Base-by-base conservation (phyloP, 2,329 filamentous ascomycete genomes). In the Talaromyces amestolkiae region DNA sequence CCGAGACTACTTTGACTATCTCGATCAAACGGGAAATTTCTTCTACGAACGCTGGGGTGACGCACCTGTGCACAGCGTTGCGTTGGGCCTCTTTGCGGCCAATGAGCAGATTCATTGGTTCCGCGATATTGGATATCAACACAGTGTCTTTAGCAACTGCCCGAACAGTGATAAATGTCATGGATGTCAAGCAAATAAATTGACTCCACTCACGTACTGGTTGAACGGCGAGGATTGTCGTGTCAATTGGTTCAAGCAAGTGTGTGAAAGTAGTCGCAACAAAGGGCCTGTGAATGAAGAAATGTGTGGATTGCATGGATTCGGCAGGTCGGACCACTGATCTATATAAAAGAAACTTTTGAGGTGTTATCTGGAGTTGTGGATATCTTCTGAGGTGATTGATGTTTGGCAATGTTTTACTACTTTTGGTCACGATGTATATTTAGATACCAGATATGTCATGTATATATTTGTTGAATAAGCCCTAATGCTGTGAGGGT, bases 21-120 rank as follows among this genome's bases (percentile, higher is more conserved):
- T 99, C 41, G 95, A 99, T 78, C 87, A 91, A 24, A 92, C 93
- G 0, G 95, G 95, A 39, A 95, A 95, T 31, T 99, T 99, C 86
- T 99, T 97, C 79, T 99, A 99, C 75, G 95, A 99, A 81, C 85
- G 95, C 70, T 99, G 95, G 95, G 95, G 95, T 9, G 95, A 99
- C 82, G 95, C 95, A 2, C 95, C 95, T 0, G 95, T 99, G 3
- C 95, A 99, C 79, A 96, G 91, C 70, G 93, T 99, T 72, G 95
- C 92, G 0, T 79, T 99, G 43, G 95, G 92, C 24, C 79, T 99
- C 33, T 97, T 99, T 75, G 94, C 95, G 73, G 93, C 98, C 75
- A 86, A 88, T 74, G 90, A 85, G 79, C 93, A 92, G 77, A 92
- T 99, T 67, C 94, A 98, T 78, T 98, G 93, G 93, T 99, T 99